Percentiles rank a stretch among this genome's conserved stretches.
These are phyloP conservation scores for Schwanniomyces pseudopolymorphus DNA, from an alignment of 805 yeast genomes.

Conservation along the genomic window DNA sequence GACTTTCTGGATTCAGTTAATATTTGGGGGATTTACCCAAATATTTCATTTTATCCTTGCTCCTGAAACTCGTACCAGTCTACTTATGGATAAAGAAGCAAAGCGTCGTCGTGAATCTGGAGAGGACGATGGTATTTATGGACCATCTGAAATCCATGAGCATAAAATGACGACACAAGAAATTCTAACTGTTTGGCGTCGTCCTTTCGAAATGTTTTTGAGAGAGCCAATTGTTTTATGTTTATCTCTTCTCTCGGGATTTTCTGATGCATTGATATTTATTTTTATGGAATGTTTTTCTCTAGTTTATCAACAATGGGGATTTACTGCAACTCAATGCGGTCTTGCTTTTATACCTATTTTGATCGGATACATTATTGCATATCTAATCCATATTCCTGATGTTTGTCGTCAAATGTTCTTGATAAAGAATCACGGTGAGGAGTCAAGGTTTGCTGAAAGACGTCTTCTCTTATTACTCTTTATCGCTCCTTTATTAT, in stretches of 20 bases:
- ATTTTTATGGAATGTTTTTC: slow-evolving; percentile 37
- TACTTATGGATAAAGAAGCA: slow-evolving; percentile 37
- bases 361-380: slow-evolving; percentile 34
- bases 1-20: slow-evolving; percentile 35
- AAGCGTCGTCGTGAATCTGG: slow-evolving; percentile 34
- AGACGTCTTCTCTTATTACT: slow-evolving; percentile 31
- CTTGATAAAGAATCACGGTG: slow-evolving; percentile 21
- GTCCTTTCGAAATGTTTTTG: slow-evolving; percentile 28
- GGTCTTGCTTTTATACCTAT: slow-evolving; percentile 35
- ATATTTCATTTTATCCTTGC: slow-evolving; percentile 32
- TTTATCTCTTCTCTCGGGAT: slow-evolving; percentile 27
- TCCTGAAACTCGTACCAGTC: slow-evolving; percentile 32
- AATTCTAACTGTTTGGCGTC: slow-evolving; percentile 29
- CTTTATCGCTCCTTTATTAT: slow-evolving; percentile 36
- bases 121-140: slow-evolving; percentile 29
- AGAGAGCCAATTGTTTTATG: slow-evolving; percentile 29
- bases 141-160: slow-evolving; percentile 30
- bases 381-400: slow-evolving; percentile 27
- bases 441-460: slow-evolving; percentile 24
- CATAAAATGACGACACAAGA: slow-evolving; percentile 19
- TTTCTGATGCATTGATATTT: slow-evolving; percentile 41
- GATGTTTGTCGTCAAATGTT: slow-evolving; percentile 30
- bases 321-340: slow-evolving; percentile 22
- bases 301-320: slow-evolving; percentile 29
- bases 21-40: slow-evolving; percentile 34